Base-by-base conservation (phyloP, 805 yeast species). In the Candida sphagnicola region DNA sequence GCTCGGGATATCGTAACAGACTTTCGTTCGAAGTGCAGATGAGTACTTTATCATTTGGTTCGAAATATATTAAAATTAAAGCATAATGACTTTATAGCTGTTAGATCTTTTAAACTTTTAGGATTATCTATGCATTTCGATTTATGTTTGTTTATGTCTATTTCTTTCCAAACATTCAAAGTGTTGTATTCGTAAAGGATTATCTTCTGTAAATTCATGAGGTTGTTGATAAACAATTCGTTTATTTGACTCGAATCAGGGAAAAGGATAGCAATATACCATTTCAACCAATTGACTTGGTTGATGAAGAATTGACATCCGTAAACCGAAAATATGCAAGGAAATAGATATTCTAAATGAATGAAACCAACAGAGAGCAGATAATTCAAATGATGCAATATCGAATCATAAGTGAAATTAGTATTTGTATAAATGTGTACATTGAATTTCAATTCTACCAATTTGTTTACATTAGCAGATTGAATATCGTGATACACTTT, bases 271-370 rank as follows among this genome's bases (percentile, higher is more conserved):
- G 5, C 5, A 12, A 31, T 18, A 15, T 31, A 31, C 35, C 35
- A 31, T 19, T 31, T 31, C 23, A 31, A 18, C 35, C 35, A 31
- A 8, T 31, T 31, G n/a, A 31, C 25, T 19, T 31, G 35, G 10
- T 10, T 31, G 6, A 18, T 42, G 16, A 62, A 44, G 18, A 54
- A 43, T 15, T 42, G 50, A 23, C 65, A 44, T 1, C 65, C 66
- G 36, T 53, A 48, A 12, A 48, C 47, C 15, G 67, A 61, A 30
- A 63, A 62, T 3, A 59, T 49, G 21, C 62, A 51, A 1, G 70
- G 69, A 34, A 39, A 58, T 21, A 38, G 35, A 29, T 34, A 37
- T 41, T 64, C 70, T 5, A 60, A 41, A n/a, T 57, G 46, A n/a
- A 62, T 16, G 6, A 61, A 15, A 21, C 56, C 37, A 4, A 61